Evolutionary conservation across 805 yeast genomes (phyloP).

Genomic region (Metschnikowia santaceciliae): DNA sequence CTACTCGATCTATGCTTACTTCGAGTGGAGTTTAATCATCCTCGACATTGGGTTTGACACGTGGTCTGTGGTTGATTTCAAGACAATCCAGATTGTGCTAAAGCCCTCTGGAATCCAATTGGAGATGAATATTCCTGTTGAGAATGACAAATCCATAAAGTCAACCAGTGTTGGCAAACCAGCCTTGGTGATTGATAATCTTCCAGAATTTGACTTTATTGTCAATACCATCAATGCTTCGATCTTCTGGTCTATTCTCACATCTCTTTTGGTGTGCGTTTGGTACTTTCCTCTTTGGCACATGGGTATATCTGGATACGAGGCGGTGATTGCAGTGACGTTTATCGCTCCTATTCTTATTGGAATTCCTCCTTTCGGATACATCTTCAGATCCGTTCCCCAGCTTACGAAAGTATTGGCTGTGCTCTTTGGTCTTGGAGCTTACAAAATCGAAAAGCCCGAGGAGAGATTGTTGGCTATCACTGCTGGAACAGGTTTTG

Average conservation of each 20-base stretch:
- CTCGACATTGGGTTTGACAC: slow-evolving; percentile 85
- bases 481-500: slow-evolving; percentile 64
- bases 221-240: slow-evolving; percentile 59
- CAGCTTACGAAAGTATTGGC: slow-evolving; percentile 51
- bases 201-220: slow-evolving; percentile 33
- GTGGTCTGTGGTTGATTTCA: slow-evolving; percentile 69
- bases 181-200: slow-evolving; percentile 25
- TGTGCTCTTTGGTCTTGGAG: slow-evolving; percentile 67
- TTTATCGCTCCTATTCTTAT: slow-evolving; percentile 58
- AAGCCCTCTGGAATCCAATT: slow-evolving; percentile 6
- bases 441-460: slow-evolving; percentile 67
- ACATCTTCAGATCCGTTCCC: slow-evolving; percentile 39
- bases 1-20: slow-evolving; percentile 88
- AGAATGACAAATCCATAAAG: not conserved
- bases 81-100: slow-evolving; percentile 46
- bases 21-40: slow-evolving; percentile 87
- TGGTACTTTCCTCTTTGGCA: slow-evolving; percentile 99
- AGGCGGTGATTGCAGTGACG: slow-evolving; percentile 55
- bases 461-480: slow-evolving; percentile 61
- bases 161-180: not conserved
- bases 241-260: slow-evolving; percentile 79
- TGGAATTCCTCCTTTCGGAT: slow-evolving; percentile 32
- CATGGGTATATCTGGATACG: slow-evolving; percentile 97
- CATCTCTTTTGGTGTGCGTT: slow-evolving; percentile 78
- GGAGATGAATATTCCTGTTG: not conserved